phyloP scores from a whole-genome alignment of 2,329 filamentous ascomycete genomes.

The Massarina eburnea region DNA sequence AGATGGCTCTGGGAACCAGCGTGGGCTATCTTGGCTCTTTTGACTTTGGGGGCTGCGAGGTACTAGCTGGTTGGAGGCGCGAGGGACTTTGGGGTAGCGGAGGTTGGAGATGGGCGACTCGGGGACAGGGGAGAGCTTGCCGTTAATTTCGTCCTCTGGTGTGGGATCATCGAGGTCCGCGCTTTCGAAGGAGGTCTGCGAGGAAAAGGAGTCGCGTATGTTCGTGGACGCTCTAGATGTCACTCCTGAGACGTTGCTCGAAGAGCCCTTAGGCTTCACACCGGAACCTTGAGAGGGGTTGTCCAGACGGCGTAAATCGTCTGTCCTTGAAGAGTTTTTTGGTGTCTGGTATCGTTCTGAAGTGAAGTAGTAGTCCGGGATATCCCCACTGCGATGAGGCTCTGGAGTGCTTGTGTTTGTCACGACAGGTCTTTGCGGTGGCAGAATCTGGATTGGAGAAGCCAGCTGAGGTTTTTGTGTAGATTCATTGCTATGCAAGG shows the following conservation, averaged over 20 bases:
- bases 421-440: constrained; percentile 15
- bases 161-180: constrained; percentile 49
- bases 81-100: constrained; percentile 52
- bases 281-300: constrained; percentile 21
- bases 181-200: constrained; percentile 51
- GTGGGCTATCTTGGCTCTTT: constrained; percentile 10
- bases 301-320: constrained; percentile 13
- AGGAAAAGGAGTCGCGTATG: constrained; percentile 35
- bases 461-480: constrained; percentile 9
- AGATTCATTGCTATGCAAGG: neutral
- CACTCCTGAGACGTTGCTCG: constrained; percentile 31
- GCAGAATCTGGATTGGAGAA: constrained; percentile 17
- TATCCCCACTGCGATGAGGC: constrained; percentile 26
- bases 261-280: constrained; percentile 27
- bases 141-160: constrained; percentile 48
- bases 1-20: constrained; percentile 14
- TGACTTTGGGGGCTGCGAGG: constrained; percentile 39
- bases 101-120: constrained; percentile 49
- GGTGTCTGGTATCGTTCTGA: constrained; percentile 9
- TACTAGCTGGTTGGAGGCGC: constrained; percentile 50
- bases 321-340: constrained; percentile 9
- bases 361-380: constrained; percentile 43
- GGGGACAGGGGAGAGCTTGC: constrained; percentile 45
- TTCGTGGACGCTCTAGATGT: constrained; percentile 32
- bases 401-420: constrained; percentile 27